These are phyloP conservation scores for Penicillium crustosum DNA, from an alignment of 2,329 filamentous ascomycete genomes.

Conservation along the genomic window DNA sequence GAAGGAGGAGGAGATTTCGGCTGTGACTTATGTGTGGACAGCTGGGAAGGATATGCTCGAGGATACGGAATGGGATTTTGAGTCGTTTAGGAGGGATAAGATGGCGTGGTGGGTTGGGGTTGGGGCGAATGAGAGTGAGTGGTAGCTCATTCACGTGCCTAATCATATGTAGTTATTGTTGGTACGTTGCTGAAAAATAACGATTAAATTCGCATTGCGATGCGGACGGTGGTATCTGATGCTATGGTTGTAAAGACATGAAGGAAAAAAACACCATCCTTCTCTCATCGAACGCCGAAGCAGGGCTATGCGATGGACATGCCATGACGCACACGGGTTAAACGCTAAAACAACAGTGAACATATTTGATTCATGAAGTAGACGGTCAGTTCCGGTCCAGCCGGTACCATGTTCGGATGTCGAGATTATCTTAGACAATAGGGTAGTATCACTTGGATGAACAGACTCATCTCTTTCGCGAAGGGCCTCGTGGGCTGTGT, in stretches of 20 bases:
- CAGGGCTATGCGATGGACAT: neutral
- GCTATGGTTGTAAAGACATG: conserved; percentile 2
- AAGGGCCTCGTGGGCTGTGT: conserved; percentile 7
- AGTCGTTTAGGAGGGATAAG: conserved; percentile 76
- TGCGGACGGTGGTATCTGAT: conserved; percentile 27
- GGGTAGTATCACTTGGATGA: neutral
- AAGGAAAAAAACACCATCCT: neutral
- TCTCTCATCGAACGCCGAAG: neutral
- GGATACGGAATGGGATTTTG: conserved; percentile 80
- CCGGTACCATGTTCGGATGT: neutral
- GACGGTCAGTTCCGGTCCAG: neutral
- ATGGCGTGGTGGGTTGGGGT: conserved; percentile 59
- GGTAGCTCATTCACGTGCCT: conserved; percentile 19
- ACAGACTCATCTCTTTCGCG: neutral
- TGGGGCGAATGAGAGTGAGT: conserved; percentile 47
- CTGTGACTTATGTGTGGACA: conserved; percentile 67
- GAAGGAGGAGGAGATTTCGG: conserved; percentile 46
- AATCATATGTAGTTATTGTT: neutral
- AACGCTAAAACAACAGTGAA: conserved; percentile 5
- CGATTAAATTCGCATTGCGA: neutral
- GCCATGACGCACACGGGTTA: neutral
- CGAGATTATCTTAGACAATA: neutral
- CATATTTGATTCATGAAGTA: neutral
- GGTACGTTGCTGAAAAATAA: neutral
- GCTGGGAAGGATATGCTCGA: conserved; percentile 57